Evolutionary conservation across 2,329 filamentous ascomycete genomes (phyloP).

Genomic region (Aspergillus fischeri): DNA sequence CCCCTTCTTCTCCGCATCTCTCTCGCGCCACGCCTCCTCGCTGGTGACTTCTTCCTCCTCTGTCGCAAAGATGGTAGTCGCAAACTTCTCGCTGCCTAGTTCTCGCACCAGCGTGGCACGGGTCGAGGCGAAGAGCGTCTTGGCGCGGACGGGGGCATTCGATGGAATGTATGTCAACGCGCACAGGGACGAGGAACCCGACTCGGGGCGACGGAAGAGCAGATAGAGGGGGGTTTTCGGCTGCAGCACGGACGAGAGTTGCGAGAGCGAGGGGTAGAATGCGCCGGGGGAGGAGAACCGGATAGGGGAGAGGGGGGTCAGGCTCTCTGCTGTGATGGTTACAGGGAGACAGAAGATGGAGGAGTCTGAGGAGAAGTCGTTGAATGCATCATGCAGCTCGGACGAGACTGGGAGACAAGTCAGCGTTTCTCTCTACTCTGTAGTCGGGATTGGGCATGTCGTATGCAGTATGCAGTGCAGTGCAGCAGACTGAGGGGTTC

Average conservation of each 20-base stretch:
- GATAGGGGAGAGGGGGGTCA: conserved; percentile 39
- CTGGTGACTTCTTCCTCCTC: conserved; percentile 54
- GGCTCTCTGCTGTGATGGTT: conserved; percentile 42
- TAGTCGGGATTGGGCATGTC: conserved; percentile 3
- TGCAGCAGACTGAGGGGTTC: not conserved
- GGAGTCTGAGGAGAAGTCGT: conserved; percentile 37
- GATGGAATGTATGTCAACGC: conserved; percentile 62
- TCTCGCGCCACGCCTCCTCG: conserved; percentile 51
- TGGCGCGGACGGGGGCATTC: conserved; percentile 59
- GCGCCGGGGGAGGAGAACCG: conserved; percentile 38
- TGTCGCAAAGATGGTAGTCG: conserved; percentile 56
- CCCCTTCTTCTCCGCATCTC: conserved; percentile 44
- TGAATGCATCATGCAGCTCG: conserved; percentile 46
- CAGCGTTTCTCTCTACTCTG: not conserved
- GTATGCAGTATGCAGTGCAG: not conserved
- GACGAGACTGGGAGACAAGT: conserved; percentile 34
- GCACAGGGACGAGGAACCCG: conserved; percentile 32
- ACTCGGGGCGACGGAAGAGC: conserved; percentile 50
- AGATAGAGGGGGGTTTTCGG: conserved; percentile 58
- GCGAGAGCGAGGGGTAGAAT: conserved; percentile 50
- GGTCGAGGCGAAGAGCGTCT: conserved; percentile 64
- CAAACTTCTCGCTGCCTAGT: conserved; percentile 59
- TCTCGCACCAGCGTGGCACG: conserved; percentile 57
- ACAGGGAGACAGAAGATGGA: conserved; percentile 44
- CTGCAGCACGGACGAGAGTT: conserved; percentile 49